A percentile compares a stretch with the other conserved stretches of the same genome.
Evolutionary conservation across 345 rosid species (phyloP).

Genomic region (Kandelia obovata): DNA sequence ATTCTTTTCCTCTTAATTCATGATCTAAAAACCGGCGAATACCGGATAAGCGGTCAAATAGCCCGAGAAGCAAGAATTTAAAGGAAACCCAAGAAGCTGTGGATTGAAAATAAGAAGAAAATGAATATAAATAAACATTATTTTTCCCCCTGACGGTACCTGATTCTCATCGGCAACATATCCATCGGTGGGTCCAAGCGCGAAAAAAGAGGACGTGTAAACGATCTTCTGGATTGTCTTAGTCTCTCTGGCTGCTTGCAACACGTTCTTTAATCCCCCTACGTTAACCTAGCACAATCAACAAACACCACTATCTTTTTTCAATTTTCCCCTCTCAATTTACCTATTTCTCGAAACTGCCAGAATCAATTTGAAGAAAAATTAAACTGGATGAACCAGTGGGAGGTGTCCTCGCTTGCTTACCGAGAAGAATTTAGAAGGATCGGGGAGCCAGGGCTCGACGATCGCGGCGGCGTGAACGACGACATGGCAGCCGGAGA

Average conservation of each 20-base stretch:
- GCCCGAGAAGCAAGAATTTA: too few relatives aligned
- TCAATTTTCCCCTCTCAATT: not conserved
- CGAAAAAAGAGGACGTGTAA: conserved; percentile 88
- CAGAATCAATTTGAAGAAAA: too few relatives aligned
- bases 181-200: conserved; percentile 83
- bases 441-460: conserved; percentile 92
- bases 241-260: conserved; percentile 61
- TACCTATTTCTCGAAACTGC: not conserved
- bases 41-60: too few relatives aligned
- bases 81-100: not conserved
- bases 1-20: too few relatives aligned
- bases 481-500: conserved; percentile 62
- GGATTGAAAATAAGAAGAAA: too few relatives aligned
- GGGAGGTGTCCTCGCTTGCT: conserved; percentile 10
- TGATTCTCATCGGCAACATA: conserved; percentile 68
- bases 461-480: conserved; percentile 86
- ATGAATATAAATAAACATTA: too few relatives aligned
- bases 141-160: conserved; percentile 2
- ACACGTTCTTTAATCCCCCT: conserved; percentile 69
- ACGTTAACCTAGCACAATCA: conserved; percentile 58
- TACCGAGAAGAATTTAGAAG: conserved; percentile 68
- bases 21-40: too few relatives aligned
- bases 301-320: not conserved
- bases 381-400: not conserved
- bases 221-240: conserved; percentile 53